Percentiles rank a stretch among this genome's conserved stretches.
phyloP scores from a whole-genome alignment of 805 yeast species.

The Komagataella populi region DNA sequence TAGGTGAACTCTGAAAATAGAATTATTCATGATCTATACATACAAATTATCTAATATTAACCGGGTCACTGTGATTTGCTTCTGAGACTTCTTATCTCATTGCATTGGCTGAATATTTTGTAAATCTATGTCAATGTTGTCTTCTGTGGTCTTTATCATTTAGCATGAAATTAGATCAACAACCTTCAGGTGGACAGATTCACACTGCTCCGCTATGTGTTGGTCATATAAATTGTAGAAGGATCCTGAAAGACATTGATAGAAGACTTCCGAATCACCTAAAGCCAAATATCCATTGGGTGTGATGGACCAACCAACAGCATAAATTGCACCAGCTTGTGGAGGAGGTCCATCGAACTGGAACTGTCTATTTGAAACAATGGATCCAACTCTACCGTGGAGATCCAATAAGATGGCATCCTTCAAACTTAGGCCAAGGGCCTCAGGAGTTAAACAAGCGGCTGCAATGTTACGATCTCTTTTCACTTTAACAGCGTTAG shows the following conservation, averaged over 20 bases:
- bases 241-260: slow-evolving; percentile 63
- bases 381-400: slow-evolving; percentile 59
- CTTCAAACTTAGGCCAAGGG: slow-evolving; percentile 43
- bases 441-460: slow-evolving; percentile 31
- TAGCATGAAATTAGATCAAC: slow-evolving; percentile 45
- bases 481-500: slow-evolving; percentile 1
- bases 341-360: slow-evolving; percentile 76
- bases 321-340: slow-evolving; percentile 62
- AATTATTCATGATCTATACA: neutral
- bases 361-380: slow-evolving; percentile 74
- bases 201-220: slow-evolving; percentile 47
- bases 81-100: neutral
- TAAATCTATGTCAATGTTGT: neutral
- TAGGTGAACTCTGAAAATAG: neutral
- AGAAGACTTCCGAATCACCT: slow-evolving; percentile 48
- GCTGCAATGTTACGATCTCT: slow-evolving; percentile 6
- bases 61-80: neutral
- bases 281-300: slow-evolving; percentile 47
- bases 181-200: slow-evolving; percentile 43
- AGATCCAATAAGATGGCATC: slow-evolving; percentile 40
- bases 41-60: neutral
- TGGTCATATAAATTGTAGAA: slow-evolving; percentile 72
- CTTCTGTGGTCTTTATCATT: neutral
- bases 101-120: neutral
- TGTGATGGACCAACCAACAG: slow-evolving; percentile 49